Conservation (phyloP, 495 filamentous ascomycete genomes). For the Xylaria bambusicola region DNA sequence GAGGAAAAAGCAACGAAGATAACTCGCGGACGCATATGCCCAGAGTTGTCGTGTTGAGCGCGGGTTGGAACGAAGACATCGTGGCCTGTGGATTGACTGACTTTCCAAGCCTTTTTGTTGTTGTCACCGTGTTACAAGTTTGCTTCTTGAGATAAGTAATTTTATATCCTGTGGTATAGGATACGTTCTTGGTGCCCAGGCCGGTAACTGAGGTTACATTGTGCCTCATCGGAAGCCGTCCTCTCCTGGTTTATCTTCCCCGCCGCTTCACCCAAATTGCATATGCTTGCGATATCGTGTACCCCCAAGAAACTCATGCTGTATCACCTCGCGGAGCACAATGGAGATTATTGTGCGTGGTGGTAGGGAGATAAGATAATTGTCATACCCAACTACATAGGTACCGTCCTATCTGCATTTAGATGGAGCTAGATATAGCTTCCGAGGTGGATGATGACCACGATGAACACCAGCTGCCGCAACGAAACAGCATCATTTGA, state of each 20-base stretch:
- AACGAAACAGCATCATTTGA: not conserved
- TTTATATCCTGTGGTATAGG: not conserved
- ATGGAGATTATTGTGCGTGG: not conserved
- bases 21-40: not conserved
- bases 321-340: not conserved
- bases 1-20: conserved; percentile 1
- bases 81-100: not conserved
- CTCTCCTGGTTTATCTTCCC: not conserved
- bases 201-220: too few species aligned
- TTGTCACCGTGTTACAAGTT: not conserved
- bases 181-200: too few species aligned
- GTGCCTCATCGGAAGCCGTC: too few species aligned
- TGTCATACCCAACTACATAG: too few species aligned
- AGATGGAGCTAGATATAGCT: too few species aligned
- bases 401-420: too few species aligned
- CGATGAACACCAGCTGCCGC: too few species aligned
- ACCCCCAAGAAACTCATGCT: not conserved
- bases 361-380: not conserved
- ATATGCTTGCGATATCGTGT: not conserved
- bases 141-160: not conserved
- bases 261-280: not conserved
- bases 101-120: not conserved
- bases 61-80: not conserved
- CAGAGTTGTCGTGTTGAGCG: not conserved
- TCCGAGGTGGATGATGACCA: too few species aligned